Base-by-base conservation (phyloP, 2,329 filamentous ascomycete genomes). In the Cordyceps pruinosa region DNA sequence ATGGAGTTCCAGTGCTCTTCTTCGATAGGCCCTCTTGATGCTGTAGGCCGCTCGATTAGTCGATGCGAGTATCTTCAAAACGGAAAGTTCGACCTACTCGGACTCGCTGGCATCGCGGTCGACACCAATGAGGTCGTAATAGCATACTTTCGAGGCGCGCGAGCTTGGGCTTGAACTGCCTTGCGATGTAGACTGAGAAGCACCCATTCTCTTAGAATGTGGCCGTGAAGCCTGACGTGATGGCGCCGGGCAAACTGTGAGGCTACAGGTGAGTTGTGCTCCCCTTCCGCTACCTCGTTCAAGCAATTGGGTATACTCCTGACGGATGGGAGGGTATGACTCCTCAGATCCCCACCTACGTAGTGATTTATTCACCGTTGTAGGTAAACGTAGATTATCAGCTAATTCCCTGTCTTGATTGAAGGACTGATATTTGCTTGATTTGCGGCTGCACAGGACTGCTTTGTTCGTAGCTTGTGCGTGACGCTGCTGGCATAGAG, bases 21-120 rank as follows among this genome's bases (percentile, higher is more conserved):
- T 85, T 62, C 90, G 85, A 72, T 99, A 99, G 15, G 92, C 91
- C 67, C 90, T 96, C 68, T 96, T 96, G 67, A 99, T 91, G 62
- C 88, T 93, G 49, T 12, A 32, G 28, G 13, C 34, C 30, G 26
- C 12, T 28, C 8, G 13, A 30, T 57, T 46, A 57, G 48, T 8
- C 10, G 12, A 37, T 32, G 7, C 34, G 44, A 15, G 10, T 30
- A 55, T 23, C 60, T 21, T 19, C 13, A 37, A 25, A 42, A 57
- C 23, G 34, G 21, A 25, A 17, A 1, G 35, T 39, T 19, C n/a
- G 6, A 64, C 81, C 68, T 72, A 91, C 86, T 97, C 92, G 57
- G 95, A 89, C 45, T 92, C 88, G 6, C 85, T 85, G 34, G 90
- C 91, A 60, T 81, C 78, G 59, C 84, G 79, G 61, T 89, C 83